Conservation (phyloP, 805 yeast genomes). For the Ogataea parapolymorpha region DNA sequence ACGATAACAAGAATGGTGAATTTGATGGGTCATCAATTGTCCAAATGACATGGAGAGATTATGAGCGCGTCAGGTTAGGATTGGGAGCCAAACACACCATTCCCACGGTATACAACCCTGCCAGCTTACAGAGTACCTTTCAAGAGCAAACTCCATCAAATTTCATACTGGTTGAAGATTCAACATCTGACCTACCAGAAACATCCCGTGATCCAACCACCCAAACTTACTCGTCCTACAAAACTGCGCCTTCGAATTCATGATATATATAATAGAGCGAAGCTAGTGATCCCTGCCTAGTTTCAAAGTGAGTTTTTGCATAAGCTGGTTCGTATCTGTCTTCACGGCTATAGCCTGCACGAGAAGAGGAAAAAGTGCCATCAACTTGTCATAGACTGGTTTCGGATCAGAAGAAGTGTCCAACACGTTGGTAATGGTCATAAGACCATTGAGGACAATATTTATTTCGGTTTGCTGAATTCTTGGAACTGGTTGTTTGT, state of each 20-base stretch:
- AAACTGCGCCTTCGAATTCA: constrained; percentile 11
- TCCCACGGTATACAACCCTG: constrained; percentile 27
- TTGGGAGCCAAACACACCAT: constrained; percentile 19
- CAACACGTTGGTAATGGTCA: constrained; percentile 7
- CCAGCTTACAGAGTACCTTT: constrained; percentile 2
- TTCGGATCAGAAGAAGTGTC: constrained; percentile 1
- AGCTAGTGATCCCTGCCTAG: constrained; percentile 9
- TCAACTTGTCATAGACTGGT: constrained; percentile 7
- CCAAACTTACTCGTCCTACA: constrained; percentile 15
- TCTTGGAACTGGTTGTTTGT: constrained; percentile 61
- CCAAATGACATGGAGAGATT: constrained; percentile 95
- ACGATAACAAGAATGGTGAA: constrained; percentile 70
- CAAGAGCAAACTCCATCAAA: constrained; percentile 1
- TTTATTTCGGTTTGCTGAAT: constrained; percentile 64
- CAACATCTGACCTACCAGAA: constrained; percentile 8
- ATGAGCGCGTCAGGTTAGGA: constrained; percentile 60
- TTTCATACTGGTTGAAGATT: not conserved
- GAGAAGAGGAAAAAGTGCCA: constrained; percentile 21
- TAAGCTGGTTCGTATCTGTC: constrained; percentile 7
- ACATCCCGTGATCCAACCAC: constrained; percentile 8
- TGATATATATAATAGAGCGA: not conserved
- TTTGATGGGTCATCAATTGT: constrained; percentile 88
- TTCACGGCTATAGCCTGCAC: constrained; percentile 21
- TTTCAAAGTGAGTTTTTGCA: constrained; percentile 18
- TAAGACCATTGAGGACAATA: constrained; percentile 43